These are phyloP conservation scores for Venturia aucupariae DNA, from an alignment of 2,329 filamentous ascomycete genomes.

Conservation along the genomic window DNA sequence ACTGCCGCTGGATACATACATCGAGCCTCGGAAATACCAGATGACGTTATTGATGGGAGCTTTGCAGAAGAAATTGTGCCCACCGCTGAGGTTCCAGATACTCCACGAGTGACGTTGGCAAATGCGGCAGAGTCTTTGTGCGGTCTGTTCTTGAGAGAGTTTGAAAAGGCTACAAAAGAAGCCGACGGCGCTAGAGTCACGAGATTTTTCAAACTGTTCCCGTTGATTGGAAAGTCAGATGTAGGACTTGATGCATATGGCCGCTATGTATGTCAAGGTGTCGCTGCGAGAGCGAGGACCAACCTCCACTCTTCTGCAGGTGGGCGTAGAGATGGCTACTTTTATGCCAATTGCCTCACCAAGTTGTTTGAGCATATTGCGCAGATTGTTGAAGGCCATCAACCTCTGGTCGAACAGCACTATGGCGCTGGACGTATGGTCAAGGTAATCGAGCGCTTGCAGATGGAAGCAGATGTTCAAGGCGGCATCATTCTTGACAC, in stretches of 20 bases:
- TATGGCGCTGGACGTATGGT: conserved; percentile 92
- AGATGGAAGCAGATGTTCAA: conserved; percentile 92
- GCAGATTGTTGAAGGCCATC: conserved; percentile 88
- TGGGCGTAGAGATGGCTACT: conserved; percentile 65
- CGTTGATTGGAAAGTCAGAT: conserved; percentile 79
- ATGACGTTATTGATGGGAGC: conserved; percentile 67
- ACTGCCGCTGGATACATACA: conserved; percentile 84
- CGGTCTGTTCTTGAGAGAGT: conserved; percentile 83
- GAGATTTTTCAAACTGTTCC: conserved; percentile 96
- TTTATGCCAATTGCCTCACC: conserved; percentile 84
- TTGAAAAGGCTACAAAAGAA: conserved; percentile 81
- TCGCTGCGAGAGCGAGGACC: conserved; percentile 70
- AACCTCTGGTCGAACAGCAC: conserved; percentile 82
- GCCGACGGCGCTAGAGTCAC: conserved; percentile 86
- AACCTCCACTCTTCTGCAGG: conserved; percentile 64
- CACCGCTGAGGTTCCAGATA: conserved; percentile 88
- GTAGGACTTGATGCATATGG: conserved; percentile 93
- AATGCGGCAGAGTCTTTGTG: conserved; percentile 83
- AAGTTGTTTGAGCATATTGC: conserved; percentile 96
- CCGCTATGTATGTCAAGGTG: conserved; percentile 89
- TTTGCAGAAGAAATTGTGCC: conserved; percentile 92
- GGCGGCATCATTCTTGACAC: conserved; percentile 93
- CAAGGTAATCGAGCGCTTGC: conserved; percentile 82
- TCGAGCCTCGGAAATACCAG: conserved; percentile 71
- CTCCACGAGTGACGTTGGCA: conserved; percentile 78